A percentile compares a stretch with the other conserved stretches of the same genome.
phyloP scores from a whole-genome alignment of 345 rosid species.

The Moricandia arvensis region DNA sequence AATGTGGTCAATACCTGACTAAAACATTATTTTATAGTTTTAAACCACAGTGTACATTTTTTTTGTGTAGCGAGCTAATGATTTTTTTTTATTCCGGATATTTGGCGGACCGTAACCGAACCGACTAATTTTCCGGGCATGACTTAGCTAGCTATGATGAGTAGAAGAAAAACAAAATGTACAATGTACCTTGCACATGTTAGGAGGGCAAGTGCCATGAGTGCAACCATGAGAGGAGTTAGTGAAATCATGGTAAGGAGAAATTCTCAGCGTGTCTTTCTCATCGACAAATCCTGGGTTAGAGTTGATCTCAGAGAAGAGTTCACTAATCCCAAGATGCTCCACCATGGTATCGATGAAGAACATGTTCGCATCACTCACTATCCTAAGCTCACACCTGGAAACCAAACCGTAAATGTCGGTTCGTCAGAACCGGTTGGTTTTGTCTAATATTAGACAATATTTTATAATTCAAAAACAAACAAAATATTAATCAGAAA shows the following conservation, averaged over 20 bases:
- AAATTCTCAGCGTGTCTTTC: constrained; percentile 56
- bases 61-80: background rate
- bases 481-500: background rate
- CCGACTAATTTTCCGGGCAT: too few relatives aligned
- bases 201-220: constrained; percentile 60
- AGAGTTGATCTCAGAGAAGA: constrained; percentile 73
- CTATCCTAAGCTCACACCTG: constrained; percentile 82
- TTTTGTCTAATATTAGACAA: constrained; percentile 17
- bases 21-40: background rate
- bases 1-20: background rate
- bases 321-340: constrained; percentile 57
- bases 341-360: constrained; percentile 69
- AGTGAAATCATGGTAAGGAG: constrained; percentile 62
- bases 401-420: constrained; percentile 11
- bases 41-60: background rate
- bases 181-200: constrained; percentile 96
- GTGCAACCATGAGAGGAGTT: constrained; percentile 63
- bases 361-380: constrained; percentile 78
- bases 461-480: background rate
- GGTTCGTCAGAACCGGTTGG: constrained; percentile 14
- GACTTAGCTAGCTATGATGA: background rate
- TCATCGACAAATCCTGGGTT: constrained; percentile 67
- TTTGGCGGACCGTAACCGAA: background rate
- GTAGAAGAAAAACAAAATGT: background rate
- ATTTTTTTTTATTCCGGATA: too few relatives aligned